Evolutionary conservation across 148 eudicot species (phyloP).

Genomic region (Persicaria maculosa): DNA sequence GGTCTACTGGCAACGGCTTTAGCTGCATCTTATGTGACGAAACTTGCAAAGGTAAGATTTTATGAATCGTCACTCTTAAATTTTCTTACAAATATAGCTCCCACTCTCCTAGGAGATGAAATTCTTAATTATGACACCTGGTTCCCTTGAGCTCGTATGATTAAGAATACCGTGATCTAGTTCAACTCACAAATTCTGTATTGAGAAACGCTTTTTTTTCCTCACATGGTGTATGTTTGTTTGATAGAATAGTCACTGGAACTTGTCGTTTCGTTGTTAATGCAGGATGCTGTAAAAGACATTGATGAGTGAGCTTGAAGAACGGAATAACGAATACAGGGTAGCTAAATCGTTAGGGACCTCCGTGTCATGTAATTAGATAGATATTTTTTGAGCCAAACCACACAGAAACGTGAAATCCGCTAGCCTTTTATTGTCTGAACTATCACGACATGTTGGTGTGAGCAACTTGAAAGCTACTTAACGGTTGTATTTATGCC

Average conservation of each 20-base stretch:
- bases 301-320: slow-evolving; percentile 9
- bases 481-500: not conserved
- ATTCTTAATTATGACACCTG: no score
- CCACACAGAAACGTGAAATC: not conserved
- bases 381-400: slow-evolving; percentile 6
- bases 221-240: no score
- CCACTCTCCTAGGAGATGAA: no score
- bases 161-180: no score
- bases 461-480: slow-evolving; percentile 2
- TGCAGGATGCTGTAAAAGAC: slow-evolving; percentile 9
- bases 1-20: slow-evolving; percentile 81
- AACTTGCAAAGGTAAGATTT: slow-evolving; percentile 66
- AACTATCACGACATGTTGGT: not conserved
- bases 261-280: not conserved
- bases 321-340: not conserved
- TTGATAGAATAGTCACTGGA: not conserved
- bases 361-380: slow-evolving; percentile 4
- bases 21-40: slow-evolving; percentile 85
- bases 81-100: not conserved
- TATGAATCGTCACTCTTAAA: not conserved
- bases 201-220: no score
- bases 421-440: not conserved
- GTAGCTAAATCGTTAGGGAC: slow-evolving; percentile 5
- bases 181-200: no score
- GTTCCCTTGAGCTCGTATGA: no score